A percentile compares a stretch with the other conserved stretches of the same genome.
These are phyloP conservation scores for Globisporangium radiosum DNA, from an alignment of 352 stramenopile genomes.

Conservation along the genomic window DNA sequence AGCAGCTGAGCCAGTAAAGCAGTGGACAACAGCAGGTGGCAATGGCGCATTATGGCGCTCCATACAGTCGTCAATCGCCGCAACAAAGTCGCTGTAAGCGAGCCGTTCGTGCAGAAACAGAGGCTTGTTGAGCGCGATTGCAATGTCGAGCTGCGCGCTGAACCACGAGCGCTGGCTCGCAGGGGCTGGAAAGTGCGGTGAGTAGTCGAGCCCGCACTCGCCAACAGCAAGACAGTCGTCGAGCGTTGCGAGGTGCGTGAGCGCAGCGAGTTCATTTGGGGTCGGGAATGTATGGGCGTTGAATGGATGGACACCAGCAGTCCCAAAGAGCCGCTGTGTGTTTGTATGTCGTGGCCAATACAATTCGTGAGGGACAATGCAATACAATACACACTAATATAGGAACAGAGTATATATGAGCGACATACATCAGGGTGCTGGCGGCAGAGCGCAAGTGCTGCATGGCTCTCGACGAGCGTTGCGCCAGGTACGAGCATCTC, in stretches of 20 bases:
- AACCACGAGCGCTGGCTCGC: constrained; percentile 65
- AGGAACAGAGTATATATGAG: neutral
- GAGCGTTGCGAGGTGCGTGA: constrained; percentile 28
- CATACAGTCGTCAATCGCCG: constrained; percentile 50
- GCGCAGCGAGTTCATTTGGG: constrained; percentile 20
- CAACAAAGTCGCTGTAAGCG: constrained; percentile 70
- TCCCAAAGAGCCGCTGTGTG: constrained; percentile 45
- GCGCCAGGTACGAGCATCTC: constrained; percentile 74
- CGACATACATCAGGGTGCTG: constrained; percentile 26
- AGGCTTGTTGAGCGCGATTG: constrained; percentile 57
- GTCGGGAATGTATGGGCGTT: constrained; percentile 41
- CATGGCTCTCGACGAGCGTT: constrained; percentile 57
- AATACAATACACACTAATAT: too few species aligned
- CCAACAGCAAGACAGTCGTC: constrained; percentile 45
- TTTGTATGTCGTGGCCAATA: too few species aligned
- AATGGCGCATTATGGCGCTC: constrained; percentile 30
- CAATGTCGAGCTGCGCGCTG: constrained; percentile 47
- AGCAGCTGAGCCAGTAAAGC: constrained; percentile 78
- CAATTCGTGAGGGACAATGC: too few species aligned
- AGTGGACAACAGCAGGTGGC: constrained; percentile 80
- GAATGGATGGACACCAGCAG: constrained; percentile 74
- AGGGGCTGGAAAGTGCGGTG: constrained; percentile 37
- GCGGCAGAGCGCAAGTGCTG: constrained; percentile 48
- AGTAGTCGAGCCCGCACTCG: constrained; percentile 82
- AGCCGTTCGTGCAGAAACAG: constrained; percentile 81